These are phyloP conservation scores for Teratosphaeria destructans DNA, from an alignment of 2,329 filamentous ascomycete genomes.

Conservation along the genomic window DNA sequence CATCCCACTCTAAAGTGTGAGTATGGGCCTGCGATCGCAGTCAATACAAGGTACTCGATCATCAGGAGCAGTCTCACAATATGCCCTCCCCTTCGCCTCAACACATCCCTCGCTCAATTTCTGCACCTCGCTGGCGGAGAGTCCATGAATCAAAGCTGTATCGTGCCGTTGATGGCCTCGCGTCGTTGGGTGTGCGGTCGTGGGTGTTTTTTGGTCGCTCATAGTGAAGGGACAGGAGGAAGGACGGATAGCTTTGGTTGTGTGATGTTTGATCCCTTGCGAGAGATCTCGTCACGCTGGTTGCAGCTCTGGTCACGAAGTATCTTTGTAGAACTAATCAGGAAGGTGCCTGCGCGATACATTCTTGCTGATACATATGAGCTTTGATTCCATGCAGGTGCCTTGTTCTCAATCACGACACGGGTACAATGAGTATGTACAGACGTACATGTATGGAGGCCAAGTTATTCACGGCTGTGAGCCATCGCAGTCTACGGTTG, in stretches of 20 bases:
- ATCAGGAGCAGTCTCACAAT: constrained; percentile 48
- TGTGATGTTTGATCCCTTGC: neutral
- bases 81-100: constrained; percentile 66
- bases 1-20: constrained; percentile 86
- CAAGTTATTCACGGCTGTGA: neutral
- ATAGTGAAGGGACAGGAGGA: neutral
- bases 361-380: too few species aligned
- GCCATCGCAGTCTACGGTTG: neutral
- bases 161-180: constrained; percentile 28
- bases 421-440: too few species aligned
- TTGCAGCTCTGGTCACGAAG: neutral
- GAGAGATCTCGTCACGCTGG: neutral
- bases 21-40: constrained; percentile 53
- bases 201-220: neutral
- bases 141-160: constrained; percentile 36
- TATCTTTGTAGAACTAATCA: neutral
- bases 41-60: too few species aligned
- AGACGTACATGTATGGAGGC: neutral
- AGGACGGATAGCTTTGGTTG: neutral
- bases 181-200: constrained; percentile 5
- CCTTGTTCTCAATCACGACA: too few species aligned
- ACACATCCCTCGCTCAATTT: constrained; percentile 52
- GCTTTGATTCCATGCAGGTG: too few species aligned
- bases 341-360: neutral
- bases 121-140: constrained; percentile 55